Conservation (phyloP, 192 early-diverging fungal species). For the Coemansia sp. region DNA sequence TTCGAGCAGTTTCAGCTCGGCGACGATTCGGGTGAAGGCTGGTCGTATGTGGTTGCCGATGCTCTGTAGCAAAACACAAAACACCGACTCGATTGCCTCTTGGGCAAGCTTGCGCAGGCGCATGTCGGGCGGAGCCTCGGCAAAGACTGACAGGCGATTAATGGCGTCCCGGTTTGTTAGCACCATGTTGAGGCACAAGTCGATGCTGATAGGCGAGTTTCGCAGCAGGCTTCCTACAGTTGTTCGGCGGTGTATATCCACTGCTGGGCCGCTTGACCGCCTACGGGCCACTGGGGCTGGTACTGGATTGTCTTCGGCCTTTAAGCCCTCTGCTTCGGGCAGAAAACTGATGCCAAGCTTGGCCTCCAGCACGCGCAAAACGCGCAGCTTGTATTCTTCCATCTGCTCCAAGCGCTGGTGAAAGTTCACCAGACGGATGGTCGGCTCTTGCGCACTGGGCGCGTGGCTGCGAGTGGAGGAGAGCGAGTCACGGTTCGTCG, state of each 20-base stretch:
- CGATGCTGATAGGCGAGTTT: constrained; percentile 61
- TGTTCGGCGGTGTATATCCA: constrained; percentile 18
- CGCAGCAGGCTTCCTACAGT: constrained; percentile 44
- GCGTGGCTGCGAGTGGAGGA: constrained; percentile 6
- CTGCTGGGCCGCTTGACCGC: constrained; percentile 14
- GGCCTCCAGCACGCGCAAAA: constrained; percentile 33
- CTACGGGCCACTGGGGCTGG: constrained; percentile 4
- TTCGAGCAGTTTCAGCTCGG: constrained; percentile 46
- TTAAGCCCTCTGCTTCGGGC: constrained; percentile 12
- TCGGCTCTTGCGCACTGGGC: constrained; percentile 12
- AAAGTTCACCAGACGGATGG: constrained; percentile 30
- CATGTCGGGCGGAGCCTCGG: constrained; percentile 63
- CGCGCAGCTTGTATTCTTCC: constrained; percentile 46
- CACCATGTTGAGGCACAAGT: constrained; percentile 85
- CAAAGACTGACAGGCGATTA: constrained; percentile 65
- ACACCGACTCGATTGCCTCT: constrained; percentile 76
- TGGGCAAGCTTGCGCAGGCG: constrained; percentile 64
- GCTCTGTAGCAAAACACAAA: constrained; percentile 74
- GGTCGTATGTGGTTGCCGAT: constrained; percentile 62
- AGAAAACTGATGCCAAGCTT: constrained; percentile 30
- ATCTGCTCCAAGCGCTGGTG: constrained; percentile 41
- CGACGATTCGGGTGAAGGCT: constrained; percentile 37
- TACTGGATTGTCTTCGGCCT: neutral
- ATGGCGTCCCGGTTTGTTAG: constrained; percentile 85
- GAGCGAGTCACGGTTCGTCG: neutral